These are phyloP conservation scores for Umbelopsis sp. DNA, from an alignment of 192 early-diverging fungal species.

Conservation along the genomic window DNA sequence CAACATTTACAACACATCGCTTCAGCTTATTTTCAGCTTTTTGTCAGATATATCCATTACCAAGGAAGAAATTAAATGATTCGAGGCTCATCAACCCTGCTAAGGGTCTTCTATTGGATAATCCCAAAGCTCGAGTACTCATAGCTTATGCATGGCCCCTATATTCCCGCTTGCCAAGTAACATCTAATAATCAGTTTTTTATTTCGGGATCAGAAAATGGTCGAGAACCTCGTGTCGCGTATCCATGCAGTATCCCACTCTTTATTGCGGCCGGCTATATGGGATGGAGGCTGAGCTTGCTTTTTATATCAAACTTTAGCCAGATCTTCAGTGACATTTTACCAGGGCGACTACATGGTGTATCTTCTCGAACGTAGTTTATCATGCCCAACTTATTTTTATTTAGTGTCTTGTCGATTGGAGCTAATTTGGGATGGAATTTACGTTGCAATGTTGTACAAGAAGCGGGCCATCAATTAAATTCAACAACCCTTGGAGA, in stretches of 20 bases:
- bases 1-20: conserved; percentile 3
- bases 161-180: background rate
- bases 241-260: background rate
- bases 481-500: background rate
- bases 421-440: conserved; percentile 17
- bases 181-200: background rate
- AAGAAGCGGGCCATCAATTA: conserved; percentile 11
- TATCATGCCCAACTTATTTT: background rate
- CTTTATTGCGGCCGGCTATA: too few species aligned
- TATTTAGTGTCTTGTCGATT: conserved; percentile 4
- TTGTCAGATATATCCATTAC: background rate
- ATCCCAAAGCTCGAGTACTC: too few species aligned
- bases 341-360: too few species aligned
- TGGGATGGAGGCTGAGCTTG: too few species aligned
- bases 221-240: conserved; percentile 17
- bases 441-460: conserved; percentile 18
- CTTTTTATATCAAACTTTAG: too few species aligned
- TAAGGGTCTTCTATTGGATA: too few species aligned
- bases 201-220: conserved; percentile 22
- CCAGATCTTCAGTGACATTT: too few species aligned
- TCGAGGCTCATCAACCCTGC: too few species aligned
- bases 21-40: background rate
- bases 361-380: too few species aligned
- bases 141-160: background rate
- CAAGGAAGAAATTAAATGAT: background rate